These are phyloP conservation scores for rapeseed (Brassica napus) DNA, from an alignment of 345 rosid species.

Conservation along the genomic window DNA sequence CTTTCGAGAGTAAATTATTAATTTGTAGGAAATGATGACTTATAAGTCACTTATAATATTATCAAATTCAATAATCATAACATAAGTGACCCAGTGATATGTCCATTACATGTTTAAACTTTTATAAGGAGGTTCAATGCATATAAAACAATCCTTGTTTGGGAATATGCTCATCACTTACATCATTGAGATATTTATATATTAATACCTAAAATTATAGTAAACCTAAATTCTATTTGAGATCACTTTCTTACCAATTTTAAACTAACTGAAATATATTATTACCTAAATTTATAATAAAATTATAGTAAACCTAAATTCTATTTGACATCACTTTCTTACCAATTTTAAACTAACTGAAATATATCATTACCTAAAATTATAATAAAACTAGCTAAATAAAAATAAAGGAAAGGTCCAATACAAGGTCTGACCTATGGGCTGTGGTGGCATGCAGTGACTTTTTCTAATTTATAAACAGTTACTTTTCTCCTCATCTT, in stretches of 20 bases:
- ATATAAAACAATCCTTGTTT: conserved; percentile 31
- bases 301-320: conserved; percentile 24
- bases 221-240: conserved; percentile 22
- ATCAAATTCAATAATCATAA: conserved; percentile 26
- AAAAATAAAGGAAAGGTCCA: conserved; percentile 13
- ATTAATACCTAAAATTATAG: conserved; percentile 21
- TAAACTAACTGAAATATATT: background rate
- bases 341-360: conserved; percentile 2
- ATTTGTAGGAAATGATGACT: conserved; percentile 34
- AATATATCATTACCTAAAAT: too few species aligned
- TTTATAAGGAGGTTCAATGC: conserved; percentile 29
- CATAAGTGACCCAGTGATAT: conserved; percentile 31
- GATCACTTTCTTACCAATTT: conserved; percentile 24
- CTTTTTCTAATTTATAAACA: conserved; percentile 5
- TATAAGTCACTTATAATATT: background rate
- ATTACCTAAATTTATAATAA: background rate
- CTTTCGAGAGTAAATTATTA: background rate
- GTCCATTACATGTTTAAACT: conserved; percentile 26
- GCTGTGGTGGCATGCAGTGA: conserved; percentile 30
- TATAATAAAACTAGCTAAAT: background rate
- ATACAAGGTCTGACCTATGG: conserved; percentile 33
- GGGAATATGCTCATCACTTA: conserved; percentile 31
- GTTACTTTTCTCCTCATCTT: conserved; percentile 35
- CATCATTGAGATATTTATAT: conserved; percentile 24
- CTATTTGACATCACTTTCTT: conserved; percentile 27